A percentile compares a stretch with the other conserved stretches of the same genome.
phyloP scores from a whole-genome alignment of 169 alveolate genomes.

The Cryptosporidium parvum region DNA sequence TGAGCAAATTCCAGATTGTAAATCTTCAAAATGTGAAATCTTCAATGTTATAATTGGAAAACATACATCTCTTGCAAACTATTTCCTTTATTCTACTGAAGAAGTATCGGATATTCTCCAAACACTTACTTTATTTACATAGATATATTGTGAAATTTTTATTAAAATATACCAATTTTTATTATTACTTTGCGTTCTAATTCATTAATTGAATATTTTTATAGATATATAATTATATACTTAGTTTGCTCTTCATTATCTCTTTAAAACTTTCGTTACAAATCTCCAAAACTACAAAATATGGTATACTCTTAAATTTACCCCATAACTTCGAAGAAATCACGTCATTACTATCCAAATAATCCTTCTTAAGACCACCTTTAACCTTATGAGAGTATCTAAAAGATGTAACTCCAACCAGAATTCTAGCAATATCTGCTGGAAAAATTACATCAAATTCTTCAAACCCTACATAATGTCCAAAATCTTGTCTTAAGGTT shows the following conservation, averaged over 20 bases:
- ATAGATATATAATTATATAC: neutral
- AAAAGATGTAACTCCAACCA: slow-evolving; percentile 36
- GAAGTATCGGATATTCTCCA: slow-evolving; percentile 51
- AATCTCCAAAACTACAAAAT: slow-evolving; percentile 20
- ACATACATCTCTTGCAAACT: slow-evolving; percentile 48
- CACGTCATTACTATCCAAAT: neutral
- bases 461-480: slow-evolving; percentile 5
- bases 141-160: neutral
- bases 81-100: slow-evolving; percentile 46
- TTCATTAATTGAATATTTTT: neutral
- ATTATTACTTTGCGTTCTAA: too few species aligned
- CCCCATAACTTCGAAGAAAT: slow-evolving; percentile 47
- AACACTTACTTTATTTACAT: slow-evolving; percentile 43
- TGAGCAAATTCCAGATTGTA: neutral
- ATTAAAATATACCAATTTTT: neutral
- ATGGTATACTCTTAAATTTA: slow-evolving; percentile 32
- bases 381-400: slow-evolving; percentile 17
- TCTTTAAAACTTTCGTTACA: slow-evolving; percentile 44
- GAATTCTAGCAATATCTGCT: slow-evolving; percentile 28
- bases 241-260: neutral
- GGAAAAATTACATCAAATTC: slow-evolving; percentile 42
- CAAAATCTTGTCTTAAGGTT: neutral
- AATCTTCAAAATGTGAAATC: slow-evolving; percentile 5
- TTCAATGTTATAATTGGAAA: slow-evolving; percentile 51
- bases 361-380: neutral